Evolutionary conservation across 1,139 yeast genomes (phyloP).

Genomic region (Pichia sp.): DNA sequence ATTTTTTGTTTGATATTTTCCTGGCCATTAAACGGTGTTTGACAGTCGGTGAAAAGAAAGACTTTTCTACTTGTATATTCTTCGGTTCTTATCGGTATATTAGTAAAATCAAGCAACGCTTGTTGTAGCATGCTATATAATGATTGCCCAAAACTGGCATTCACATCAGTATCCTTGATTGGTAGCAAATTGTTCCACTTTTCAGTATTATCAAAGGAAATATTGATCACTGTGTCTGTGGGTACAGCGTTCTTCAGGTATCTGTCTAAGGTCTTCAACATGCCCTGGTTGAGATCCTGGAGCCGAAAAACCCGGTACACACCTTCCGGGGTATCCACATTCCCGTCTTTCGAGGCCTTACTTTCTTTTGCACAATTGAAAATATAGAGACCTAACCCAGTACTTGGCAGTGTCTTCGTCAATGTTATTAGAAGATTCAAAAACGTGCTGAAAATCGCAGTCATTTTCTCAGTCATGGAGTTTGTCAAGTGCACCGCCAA

Average conservation of each 20-base stretch:
- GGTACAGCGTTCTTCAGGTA: conserved; percentile 7
- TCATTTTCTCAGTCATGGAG: conserved; percentile 44
- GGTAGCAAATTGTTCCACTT: conserved; percentile 27
- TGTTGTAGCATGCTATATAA: conserved; percentile 32
- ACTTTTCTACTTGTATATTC: conserved; percentile 40
- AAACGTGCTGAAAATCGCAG: conserved; percentile 51
- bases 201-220: conserved; percentile 4
- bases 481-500: conserved; percentile 60
- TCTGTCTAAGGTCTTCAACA: conserved; percentile 40
- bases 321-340: conserved; percentile 15
- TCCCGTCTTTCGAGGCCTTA: conserved; percentile 1
- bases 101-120: conserved; percentile 36
- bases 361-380: conserved; percentile 40
- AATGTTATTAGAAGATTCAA: conserved; percentile 53
- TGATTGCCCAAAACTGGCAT: conserved; percentile 23
- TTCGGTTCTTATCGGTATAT: conserved; percentile 32
- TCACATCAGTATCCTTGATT: conserved; percentile 16
- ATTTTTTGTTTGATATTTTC: conserved; percentile 39
- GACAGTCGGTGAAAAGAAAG: conserved; percentile 59
- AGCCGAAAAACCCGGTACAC: conserved; percentile 35
- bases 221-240: conserved; percentile 8
- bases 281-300: conserved; percentile 37
- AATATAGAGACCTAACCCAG: conserved; percentile 65
- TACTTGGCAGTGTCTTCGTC: conserved; percentile 53
- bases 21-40: conserved; percentile 42